These are phyloP conservation scores for Auricularia sp. DNA, from an alignment of 768 basidiomycete species.

Conservation along the genomic window DNA sequence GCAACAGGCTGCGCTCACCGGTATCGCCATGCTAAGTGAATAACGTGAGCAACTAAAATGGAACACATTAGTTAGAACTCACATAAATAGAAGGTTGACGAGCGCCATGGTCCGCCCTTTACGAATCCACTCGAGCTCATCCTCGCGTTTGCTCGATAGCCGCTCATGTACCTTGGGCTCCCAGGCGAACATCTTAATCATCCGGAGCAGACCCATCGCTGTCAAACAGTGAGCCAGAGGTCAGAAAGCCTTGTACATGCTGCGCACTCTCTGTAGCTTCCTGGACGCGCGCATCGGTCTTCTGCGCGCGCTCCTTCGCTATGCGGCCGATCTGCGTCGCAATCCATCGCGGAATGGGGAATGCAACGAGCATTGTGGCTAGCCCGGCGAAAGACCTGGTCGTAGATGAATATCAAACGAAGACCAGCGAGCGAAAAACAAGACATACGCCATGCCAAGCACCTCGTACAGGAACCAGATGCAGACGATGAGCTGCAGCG, in stretches of 20 bases:
- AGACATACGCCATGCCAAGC: constrained; percentile 24
- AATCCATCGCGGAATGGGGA: constrained; percentile 26
- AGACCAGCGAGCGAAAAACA: neutral
- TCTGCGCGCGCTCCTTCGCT: constrained; percentile 23
- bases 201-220: constrained; percentile 20
- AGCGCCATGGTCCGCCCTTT: constrained; percentile 43
- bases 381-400: constrained; percentile 25
- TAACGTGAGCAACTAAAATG: neutral
- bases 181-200: constrained; percentile 34
- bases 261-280: constrained; percentile 22
- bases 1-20: neutral
- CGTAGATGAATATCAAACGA: neutral
- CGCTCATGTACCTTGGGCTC: constrained; percentile 24
- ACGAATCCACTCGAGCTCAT: constrained; percentile 34
- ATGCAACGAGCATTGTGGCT: constrained; percentile 21
- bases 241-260: neutral
- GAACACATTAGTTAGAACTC: constrained; percentile 8
- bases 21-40: neutral
- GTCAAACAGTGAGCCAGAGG: neutral
- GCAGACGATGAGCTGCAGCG: constrained; percentile 21
- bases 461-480: constrained; percentile 25
- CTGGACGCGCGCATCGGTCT: constrained; percentile 28
- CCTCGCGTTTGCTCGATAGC: constrained; percentile 22
- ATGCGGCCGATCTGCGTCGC: constrained; percentile 18
- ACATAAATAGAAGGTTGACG: constrained; percentile 35